Percentiles rank a stretch among this genome's conserved stretches.
Conservation (phyloP, 2,329 filamentous ascomycete species). For the Microsporum canis region DNA sequence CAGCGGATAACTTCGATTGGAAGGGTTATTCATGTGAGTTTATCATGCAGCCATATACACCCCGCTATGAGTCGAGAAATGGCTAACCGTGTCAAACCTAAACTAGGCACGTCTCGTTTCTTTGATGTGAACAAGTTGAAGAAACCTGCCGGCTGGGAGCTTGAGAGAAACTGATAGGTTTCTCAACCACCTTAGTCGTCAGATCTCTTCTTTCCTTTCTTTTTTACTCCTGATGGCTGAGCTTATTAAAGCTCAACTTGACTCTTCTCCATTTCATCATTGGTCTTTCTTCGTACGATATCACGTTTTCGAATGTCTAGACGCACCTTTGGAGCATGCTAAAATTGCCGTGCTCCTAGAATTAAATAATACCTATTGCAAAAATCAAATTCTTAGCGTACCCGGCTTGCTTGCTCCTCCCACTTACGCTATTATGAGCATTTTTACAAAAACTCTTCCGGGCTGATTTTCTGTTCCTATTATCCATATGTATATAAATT, state of each 20-base stretch:
- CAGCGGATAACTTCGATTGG: constrained; percentile 98
- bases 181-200: background rate
- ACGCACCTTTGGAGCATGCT: background rate
- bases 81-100: background rate
- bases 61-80: background rate
- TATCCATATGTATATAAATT: background rate
- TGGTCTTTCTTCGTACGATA: constrained; percentile 1
- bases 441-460: background rate
- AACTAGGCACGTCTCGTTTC: constrained; percentile 68
- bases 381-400: background rate
- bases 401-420: background rate
- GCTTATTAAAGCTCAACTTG: constrained; percentile 9
- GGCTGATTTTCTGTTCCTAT: background rate
- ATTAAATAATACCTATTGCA: background rate
- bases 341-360: background rate
- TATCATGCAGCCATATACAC: background rate
- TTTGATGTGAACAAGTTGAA: constrained; percentile 70
- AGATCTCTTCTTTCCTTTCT: no score
- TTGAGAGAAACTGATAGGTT: constrained; percentile 23
- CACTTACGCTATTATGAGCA: background rate
- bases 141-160: constrained; percentile 78
- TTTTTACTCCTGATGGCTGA: background rate
- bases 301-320: background rate
- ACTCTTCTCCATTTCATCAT: background rate
- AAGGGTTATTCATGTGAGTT: constrained; percentile 90